Evolutionary conservation across 2,329 filamentous ascomycete species (phyloP), one percentile per base, ranked within the genome.

Genomic region (Rhynchosporium graminicola): DNA sequence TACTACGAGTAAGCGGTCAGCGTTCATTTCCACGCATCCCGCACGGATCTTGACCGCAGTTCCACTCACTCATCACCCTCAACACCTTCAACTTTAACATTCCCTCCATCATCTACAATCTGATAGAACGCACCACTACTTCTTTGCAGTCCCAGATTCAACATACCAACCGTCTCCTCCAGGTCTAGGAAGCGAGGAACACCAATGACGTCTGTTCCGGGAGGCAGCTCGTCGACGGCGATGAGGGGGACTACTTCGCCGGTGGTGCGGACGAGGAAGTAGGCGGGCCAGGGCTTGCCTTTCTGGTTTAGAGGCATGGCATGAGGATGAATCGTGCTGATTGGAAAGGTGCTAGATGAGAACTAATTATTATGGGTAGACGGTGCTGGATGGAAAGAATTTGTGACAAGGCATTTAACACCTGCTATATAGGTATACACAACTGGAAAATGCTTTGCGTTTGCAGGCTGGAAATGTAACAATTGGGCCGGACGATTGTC

Each of bases 161-260:
- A 50, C 69, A 72, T 72, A 0, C 71, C 69, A 12, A 68, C 63
- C 15, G 71, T 70, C 9, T 67, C 66, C 45, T 69, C 63, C 2
- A 72, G 51, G 47, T 67, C 65, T 9, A 72, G 51, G 7, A 61
- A 59, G 12, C 71, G 78, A 3, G 81, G 80, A 3, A 81, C 73
- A 29, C 77, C 79, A 13, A 65, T 36, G 5, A 73, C 43, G 13
- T 69, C 57, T 6, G 68, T 62, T 26, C 60, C 79, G 1, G 73
- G 70, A 0, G 82, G 82, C 0, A 85, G 77, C 63, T 83, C 76
- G 69, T 85, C 82, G 12, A 79, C 71, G 0, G 82, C 77, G n/a
- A 85, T 76, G n/a, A 85, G 76, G 6, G 83, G 83, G 0, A 85
- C 81, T 3, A 81, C 76, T n/a, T 75, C 72, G 1, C 71, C 67